Base-by-base conservation (phyloP, 2,329 filamentous ascomycete species). In the Xylariaceae sp. region DNA sequence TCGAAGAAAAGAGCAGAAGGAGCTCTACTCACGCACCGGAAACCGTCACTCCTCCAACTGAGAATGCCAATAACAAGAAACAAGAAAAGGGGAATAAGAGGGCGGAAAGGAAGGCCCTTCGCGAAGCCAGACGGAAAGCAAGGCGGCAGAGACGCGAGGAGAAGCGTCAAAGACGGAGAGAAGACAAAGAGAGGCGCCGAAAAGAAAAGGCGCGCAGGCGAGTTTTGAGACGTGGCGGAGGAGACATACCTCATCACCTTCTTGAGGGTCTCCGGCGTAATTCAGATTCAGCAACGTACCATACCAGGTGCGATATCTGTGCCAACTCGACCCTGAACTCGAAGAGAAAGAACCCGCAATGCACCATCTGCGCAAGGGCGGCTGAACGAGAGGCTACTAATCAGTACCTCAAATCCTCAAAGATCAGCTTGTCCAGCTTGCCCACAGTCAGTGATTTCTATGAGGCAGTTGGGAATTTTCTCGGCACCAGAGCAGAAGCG, bases 231-330 rank as follows among this genome's bases (percentile, higher is more conserved):
- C 60, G 65, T 49, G 61, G 57, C 10, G 65, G 66, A 37, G 65
- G 66, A 35, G 54, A 60, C 3, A 56, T 64, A 48, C 65, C 64
- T 17, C 42, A 53, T 1, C 60, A 62, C 2, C 56, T 66, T 13
- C 18, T 59, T 50, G 44, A 55, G 51, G 47, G 63, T 44, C 50
- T 58, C 56, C 52, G 48, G 52, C 42, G n/a, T 44, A 17, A 11
- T 37, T 17, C 47, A 18, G 60, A 10, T 3, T 30, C 23, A 1
- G 52, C 51, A 15, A 53, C 45, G 0, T 63, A 68, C 42, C 47
- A 62, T 53, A 18, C 66, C 0, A 64, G 58, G 4, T 69, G 67
- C 51, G 58, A 62, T 2, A 64, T 68, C 17, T 69, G 67, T 35
- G 57, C 35, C 4, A 57, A 30, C 13, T 57, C 62, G n/a, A 15